Percentiles rank a stretch among this genome's conserved stretches.
Conservation (phyloP, 345 rosid genomes). For the Kandelia obovata region DNA sequence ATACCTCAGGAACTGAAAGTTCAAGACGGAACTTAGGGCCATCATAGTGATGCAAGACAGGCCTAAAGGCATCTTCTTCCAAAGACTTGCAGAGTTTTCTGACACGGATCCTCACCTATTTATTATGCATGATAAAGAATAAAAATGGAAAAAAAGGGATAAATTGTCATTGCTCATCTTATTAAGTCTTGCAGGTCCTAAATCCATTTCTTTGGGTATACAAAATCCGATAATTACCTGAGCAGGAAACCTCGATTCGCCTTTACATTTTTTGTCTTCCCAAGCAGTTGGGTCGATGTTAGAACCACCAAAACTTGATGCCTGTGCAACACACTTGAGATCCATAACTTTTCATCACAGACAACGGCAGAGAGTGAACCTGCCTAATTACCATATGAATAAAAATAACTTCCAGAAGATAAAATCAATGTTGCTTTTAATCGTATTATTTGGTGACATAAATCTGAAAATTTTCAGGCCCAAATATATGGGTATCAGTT, state of each 20-base stretch:
- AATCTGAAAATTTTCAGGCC: too few species aligned
- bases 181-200: neutral
- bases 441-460: too few species aligned
- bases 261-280: constrained; percentile 99
- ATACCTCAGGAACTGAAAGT: constrained; percentile 97
- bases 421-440: too few species aligned
- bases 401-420: too few species aligned
- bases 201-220: too few species aligned
- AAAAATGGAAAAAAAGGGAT: neutral
- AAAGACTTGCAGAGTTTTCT: constrained; percentile 88
- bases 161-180: neutral
- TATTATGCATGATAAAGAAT: neutral
- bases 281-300: constrained; percentile 99
- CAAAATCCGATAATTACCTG: constrained; percentile 48
- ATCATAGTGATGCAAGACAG: constrained; percentile 91
- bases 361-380: too few species aligned
- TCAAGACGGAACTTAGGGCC: constrained; percentile 95
- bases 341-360: neutral
- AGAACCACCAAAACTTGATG: constrained; percentile 90
- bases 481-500: too few species aligned
- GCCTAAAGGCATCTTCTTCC: constrained; percentile 97
- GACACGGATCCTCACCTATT: constrained; percentile 75
- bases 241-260: constrained; percentile 97
- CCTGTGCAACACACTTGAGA: constrained; percentile 42
- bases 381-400: too few species aligned